These are phyloP conservation scores for Monilinia fructigena DNA, from an alignment of 2,329 filamentous ascomycete genomes.

Conservation along the genomic window DNA sequence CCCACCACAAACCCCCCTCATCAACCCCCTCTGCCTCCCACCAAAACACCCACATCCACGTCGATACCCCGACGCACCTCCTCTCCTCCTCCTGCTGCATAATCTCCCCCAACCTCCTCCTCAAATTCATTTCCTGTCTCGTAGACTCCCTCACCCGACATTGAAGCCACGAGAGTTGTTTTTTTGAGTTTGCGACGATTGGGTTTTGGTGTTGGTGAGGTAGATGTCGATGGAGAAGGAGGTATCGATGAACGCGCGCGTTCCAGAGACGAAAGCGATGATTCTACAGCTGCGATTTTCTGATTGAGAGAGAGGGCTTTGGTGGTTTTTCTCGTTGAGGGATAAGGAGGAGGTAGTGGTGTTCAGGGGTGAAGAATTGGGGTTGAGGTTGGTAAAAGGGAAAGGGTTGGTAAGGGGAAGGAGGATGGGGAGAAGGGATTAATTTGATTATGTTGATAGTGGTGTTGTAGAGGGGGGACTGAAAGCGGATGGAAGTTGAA, in stretches of 20 bases:
- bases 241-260: neutral
- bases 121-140: conserved; percentile 48
- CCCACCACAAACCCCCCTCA: neutral
- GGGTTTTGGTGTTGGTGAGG: neutral
- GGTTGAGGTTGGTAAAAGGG: neutral
- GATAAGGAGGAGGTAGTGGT: conserved; percentile 46
- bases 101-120: conserved; percentile 50
- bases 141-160: conserved; percentile 47
- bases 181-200: conserved; percentile 34
- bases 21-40: neutral
- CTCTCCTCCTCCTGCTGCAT: conserved; percentile 53
- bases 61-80: neutral
- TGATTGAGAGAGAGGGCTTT: conserved; percentile 44
- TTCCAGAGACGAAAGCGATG: conserved; percentile 29
- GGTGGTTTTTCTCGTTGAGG: conserved; percentile 46
- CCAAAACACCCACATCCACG: neutral
- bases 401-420: conserved; percentile 31
- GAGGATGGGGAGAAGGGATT: neutral
- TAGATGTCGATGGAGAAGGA: too few species aligned
- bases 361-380: conserved; percentile 45
- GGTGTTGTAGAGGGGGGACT: neutral
- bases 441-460: neutral
- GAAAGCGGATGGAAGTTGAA: neutral
- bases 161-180: conserved; percentile 46
- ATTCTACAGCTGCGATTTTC: conserved; percentile 44